A percentile compares a stretch with the other conserved stretches of the same genome.
Conservation (phyloP, 805 yeast species). For the Yamadazyma laniorum region DNA sequence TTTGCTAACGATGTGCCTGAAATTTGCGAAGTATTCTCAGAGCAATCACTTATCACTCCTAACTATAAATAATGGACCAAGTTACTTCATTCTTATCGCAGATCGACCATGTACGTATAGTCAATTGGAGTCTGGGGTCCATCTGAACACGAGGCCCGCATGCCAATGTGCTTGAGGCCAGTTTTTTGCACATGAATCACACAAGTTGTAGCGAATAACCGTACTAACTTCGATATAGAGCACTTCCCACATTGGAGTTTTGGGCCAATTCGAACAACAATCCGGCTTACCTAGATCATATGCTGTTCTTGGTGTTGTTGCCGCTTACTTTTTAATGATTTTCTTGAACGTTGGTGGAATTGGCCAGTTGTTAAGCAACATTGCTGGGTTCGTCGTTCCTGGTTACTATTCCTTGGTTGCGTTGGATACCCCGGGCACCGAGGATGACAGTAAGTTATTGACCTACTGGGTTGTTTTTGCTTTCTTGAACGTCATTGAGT, state of each 20-base stretch:
- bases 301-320: conserved; percentile 65
- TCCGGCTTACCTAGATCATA: conserved; percentile 81
- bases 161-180: too few relatives aligned
- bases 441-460: conserved; percentile 83
- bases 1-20: too few relatives aligned
- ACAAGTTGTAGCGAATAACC: too few relatives aligned
- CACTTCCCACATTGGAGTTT: conserved; percentile 29
- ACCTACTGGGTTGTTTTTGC: conserved; percentile 99
- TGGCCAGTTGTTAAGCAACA: conserved; percentile 89
- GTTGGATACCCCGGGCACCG: conserved; percentile 61
- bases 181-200: too few relatives aligned
- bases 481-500: conserved; percentile 84
- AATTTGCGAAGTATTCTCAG: too few relatives aligned
- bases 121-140: conserved; percentile 27
- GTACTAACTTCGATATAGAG: conserved; percentile 21
- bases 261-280: conserved; percentile 38
- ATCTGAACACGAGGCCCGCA: conserved; percentile 44
- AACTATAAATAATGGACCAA: conserved; percentile 36
- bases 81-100: conserved; percentile 46
- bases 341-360: conserved; percentile 91
- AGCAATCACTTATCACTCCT: too few relatives aligned
- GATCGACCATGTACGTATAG: conserved; percentile 45
- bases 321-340: conserved; percentile 68
- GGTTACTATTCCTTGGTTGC: conserved; percentile 87
- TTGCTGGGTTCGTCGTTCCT: conserved; percentile 89